Percentiles rank a stretch among this genome's conserved stretches.
Conservation (phyloP, 192 early-diverging fungal species). For the Chytriomyces confervae region DNA sequence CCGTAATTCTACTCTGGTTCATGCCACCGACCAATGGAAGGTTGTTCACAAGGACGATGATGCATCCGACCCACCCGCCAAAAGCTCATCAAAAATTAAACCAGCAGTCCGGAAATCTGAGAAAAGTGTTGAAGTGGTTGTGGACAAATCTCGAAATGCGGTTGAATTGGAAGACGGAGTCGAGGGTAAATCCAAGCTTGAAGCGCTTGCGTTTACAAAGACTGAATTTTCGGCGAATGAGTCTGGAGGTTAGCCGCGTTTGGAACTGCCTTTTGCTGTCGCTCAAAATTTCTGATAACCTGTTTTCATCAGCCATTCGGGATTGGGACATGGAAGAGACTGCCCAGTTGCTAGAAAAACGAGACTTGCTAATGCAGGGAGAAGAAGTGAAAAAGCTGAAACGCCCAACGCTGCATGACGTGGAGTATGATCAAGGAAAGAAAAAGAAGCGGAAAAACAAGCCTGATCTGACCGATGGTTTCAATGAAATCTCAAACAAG, state of each 20-base stretch:
- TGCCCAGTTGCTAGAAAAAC: background rate
- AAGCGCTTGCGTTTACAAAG: background rate
- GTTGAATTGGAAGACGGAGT: background rate
- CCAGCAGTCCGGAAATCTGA: background rate
- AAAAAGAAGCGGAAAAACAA: conserved; percentile 31
- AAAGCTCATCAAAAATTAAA: background rate
- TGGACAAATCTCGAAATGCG: conserved; percentile 4
- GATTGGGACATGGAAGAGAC: conserved; percentile 28
- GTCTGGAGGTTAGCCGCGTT: background rate
- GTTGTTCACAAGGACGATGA: background rate
- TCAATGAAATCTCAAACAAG: background rate
- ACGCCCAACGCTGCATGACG: conserved; percentile 24
- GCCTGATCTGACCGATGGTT: background rate
- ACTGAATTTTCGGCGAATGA: conserved; percentile 2
- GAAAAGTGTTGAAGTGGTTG: background rate
- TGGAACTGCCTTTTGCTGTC: background rate
- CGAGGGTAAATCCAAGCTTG: background rate
- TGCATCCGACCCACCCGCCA: background rate
- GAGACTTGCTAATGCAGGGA: conserved; percentile 18
- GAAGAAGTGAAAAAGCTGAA: conserved; percentile 4
- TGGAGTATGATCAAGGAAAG: conserved; percentile 40
- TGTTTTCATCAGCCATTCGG: conserved; percentile 1
- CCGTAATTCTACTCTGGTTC: background rate
- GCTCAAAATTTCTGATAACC: background rate
- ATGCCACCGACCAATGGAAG: conserved; percentile 16